phyloP scores from a whole-genome alignment of 768 basidiomycete species.

The Russula ochroleuca region DNA sequence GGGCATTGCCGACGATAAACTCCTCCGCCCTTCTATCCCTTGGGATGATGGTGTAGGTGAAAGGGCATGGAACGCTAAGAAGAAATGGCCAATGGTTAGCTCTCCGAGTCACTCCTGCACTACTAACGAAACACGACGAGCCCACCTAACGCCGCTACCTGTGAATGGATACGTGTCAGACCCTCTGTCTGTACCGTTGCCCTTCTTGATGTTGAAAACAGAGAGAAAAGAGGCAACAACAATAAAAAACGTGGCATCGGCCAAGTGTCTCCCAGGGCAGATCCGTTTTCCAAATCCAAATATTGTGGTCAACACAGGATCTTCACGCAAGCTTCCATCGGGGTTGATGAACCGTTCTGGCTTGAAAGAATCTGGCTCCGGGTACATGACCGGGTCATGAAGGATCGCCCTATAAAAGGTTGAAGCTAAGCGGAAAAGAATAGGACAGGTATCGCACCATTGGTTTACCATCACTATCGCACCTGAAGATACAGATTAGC shows the following conservation, averaged over 20 bases:
- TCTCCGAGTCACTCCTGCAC: neutral
- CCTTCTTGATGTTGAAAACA: neutral
- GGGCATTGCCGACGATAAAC: neutral
- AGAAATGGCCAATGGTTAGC: neutral
- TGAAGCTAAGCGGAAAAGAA: too few species aligned
- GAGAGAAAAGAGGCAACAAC: neutral
- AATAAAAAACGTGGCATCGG: neutral
- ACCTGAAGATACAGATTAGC: neutral
- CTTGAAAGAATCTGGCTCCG: neutral
- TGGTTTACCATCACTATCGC: constrained; percentile 26
- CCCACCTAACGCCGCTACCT: neutral
- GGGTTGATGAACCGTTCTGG: constrained; percentile 1
- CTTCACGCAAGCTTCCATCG: neutral
- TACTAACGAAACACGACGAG: neutral
- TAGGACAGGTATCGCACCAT: constrained; percentile 14
- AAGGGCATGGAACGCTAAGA: neutral
- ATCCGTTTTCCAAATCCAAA: constrained; percentile 6
- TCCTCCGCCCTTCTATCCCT: constrained; percentile 3
- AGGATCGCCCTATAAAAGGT: neutral
- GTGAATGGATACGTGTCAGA: neutral
- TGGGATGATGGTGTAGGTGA: neutral
- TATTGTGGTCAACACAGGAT: neutral
- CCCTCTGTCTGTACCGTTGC: too few species aligned
- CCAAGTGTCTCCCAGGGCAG: neutral
- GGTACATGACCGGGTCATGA: neutral